Evolutionary conservation across 441 rosid species (phyloP), one percentile per base, ranked within the genome.

Genomic region (Raphanus hybrid): DNA sequence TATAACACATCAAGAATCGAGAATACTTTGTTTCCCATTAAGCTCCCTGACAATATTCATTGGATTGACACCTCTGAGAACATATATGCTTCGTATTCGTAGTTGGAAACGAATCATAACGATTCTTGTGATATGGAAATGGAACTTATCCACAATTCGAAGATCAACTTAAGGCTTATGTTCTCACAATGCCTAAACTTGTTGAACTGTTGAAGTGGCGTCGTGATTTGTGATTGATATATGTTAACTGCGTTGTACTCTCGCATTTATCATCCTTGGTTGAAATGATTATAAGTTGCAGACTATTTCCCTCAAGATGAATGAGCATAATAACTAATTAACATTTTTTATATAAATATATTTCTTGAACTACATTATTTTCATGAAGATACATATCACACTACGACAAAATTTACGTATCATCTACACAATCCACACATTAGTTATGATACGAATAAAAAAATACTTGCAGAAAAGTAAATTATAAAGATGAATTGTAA

Each of bases 41-140:
- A 73, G 68, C 85, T 83, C 87, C 72, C 80, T 79, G 58, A 61
- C 2, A 66, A 70, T 84, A 81, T 78, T 73, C 80, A 81, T 82
- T 77, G 32, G 85, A 64, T 77, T 81, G 61, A 82, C 86, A 82
- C 86, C 79, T 68, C 69, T 64, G 83, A 41, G 58, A 23, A 77
- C 39, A 67, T 57, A 29, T 29, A 4, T 29, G 55, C 67, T 26
- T 39, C 74, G 1, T 16, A 60, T 58, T 57, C 34, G 7, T 63
- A 8, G 4, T 10, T 16, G 34, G 54, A 58, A 8, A 76, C 7
- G 14, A 27, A 67, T 67, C 71, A 18, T 14, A 69, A 77, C 29
- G 67, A 26, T 77, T 66, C 58, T 52, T 64, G 52, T 65, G 23
- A 32, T 9, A 59, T 48, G 27, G 20, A 43, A 2, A 8, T 39